Evolutionary conservation across 2,329 filamentous ascomycete species (phyloP).

Genomic region (Hymenotorrendiella dingleyae): DNA sequence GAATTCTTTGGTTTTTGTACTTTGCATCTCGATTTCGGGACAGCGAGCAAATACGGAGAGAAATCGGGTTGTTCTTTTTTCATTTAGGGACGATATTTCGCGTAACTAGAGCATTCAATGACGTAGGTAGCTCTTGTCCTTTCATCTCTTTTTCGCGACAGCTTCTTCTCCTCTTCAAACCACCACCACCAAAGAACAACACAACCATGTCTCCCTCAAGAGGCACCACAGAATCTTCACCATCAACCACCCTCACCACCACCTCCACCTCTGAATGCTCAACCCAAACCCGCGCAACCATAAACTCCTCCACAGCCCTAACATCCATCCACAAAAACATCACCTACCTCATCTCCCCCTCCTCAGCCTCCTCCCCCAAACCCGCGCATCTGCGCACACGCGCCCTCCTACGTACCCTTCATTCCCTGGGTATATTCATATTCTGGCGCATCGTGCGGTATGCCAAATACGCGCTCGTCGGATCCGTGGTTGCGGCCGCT

Average conservation of each 20-base stretch:
- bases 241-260: neutral
- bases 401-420: conserved; percentile 27
- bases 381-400: conserved; percentile 27
- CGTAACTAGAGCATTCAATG: no score
- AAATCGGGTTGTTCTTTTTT: no score
- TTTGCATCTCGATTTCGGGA: no score
- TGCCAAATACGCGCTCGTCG: conserved; percentile 29
- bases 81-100: no score
- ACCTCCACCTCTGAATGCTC: conserved; percentile 1
- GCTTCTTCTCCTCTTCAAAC: neutral
- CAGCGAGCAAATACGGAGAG: no score
- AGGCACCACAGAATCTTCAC: conserved; percentile 5
- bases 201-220: conserved; percentile 18
- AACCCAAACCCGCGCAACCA: conserved; percentile 24
- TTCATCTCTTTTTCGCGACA: no score
- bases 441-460: conserved; percentile 31
- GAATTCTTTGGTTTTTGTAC: no score
- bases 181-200: conserved; percentile 1
- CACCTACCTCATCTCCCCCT: conserved; percentile 25
- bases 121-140: no score
- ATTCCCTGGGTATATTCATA: conserved; percentile 26
- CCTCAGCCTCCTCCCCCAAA: conserved; percentile 18
- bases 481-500: conserved; percentile 25
- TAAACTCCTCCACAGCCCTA: conserved; percentile 25
- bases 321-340: conserved; percentile 24